Base-by-base conservation (phyloP, 306 rosid genomes). In the Mimosa bimucronata region DNA sequence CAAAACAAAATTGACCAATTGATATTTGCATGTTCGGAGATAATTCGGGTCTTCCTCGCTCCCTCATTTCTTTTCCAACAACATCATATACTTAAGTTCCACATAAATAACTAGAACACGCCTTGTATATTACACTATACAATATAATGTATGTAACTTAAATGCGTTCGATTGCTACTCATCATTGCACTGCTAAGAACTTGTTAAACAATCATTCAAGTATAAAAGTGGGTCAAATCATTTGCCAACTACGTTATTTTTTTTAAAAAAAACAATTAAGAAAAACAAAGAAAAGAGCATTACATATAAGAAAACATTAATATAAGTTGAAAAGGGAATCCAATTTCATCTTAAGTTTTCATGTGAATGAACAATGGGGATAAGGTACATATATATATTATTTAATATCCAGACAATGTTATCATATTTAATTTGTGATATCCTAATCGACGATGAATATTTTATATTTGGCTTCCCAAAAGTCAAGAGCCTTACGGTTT, bases 321-420 rank as follows among this genome's bases (percentile, higher is more conserved):
- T 31, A 16, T 30, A 30, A 31, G 23, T 15, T 30, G 37, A 8
- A 65, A 66, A 66, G 5, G 40, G 3, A 65, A 65, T 15, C 44
- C 29, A 57, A 19, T 19, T 25, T 2, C 21, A 4, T 5, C 2
- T 31, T 46, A 4, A 21, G 50, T 34, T n/a, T 77, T 28, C 48
- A 25, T 77, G 73, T 45, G 55, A 66, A 68, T 40, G 69, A 53
- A 55, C 58, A 70, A 40, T 58, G n/a, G 7, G n/a, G 72, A 74
- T 13, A 14, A 74, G 28, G 5, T 21, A 25, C 16, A 23, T 25
- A 25, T 46, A 14, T 13, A 5, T 18, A 52, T 25, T 58, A 58
- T 26, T 29, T 60, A 71, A 44, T 26, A 31, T 52, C 34, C 12
- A 2, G 30, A 7, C 75, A 29, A 30, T 6, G 18, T 52, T 71